Percentiles rank a stretch among this genome's conserved stretches.
These are phyloP conservation scores for Aphanomyces stellatus DNA, from an alignment of 352 stramenopile species.

Conservation along the genomic window DNA sequence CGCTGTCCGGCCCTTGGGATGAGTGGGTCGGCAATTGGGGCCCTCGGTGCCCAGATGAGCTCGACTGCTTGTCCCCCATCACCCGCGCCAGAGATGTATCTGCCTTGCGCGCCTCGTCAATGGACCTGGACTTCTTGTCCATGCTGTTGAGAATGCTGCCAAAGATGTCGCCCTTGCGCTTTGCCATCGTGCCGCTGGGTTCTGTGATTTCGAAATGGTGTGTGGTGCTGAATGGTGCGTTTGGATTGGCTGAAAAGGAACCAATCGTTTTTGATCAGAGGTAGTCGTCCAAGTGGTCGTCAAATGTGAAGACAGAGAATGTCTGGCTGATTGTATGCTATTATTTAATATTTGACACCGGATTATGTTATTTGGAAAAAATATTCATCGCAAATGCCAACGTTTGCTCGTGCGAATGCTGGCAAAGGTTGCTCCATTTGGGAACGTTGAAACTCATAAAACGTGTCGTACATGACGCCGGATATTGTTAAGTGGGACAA, in stretches of 20 bases:
- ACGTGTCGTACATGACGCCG: too few species aligned
- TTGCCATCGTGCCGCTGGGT: too few species aligned
- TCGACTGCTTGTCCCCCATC: neutral
- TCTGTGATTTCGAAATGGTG: neutral
- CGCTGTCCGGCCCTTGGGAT: conserved; percentile 53
- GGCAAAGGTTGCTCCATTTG: too few species aligned
- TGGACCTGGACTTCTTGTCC: conserved; percentile 11
- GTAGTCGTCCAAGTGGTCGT: neutral
- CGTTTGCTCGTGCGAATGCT: too few species aligned
- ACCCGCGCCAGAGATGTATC: neutral
- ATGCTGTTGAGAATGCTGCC: neutral
- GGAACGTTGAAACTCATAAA: too few species aligned
- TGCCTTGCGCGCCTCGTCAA: conserved; percentile 16
- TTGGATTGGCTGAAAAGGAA: conserved; percentile 4
- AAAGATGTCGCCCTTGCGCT: neutral
- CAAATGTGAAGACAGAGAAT: too few species aligned
- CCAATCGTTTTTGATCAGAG: neutral
- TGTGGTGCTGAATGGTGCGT: neutral
- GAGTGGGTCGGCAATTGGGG: conserved; percentile 24
- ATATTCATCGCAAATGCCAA: too few species aligned
- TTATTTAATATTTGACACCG: too few species aligned
- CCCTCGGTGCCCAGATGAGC: neutral
- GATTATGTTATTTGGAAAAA: too few species aligned
- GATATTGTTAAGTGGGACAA: too few species aligned
- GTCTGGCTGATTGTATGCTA: too few species aligned